phyloP scores from a whole-genome alignment of 768 basidiomycete species.

The Macrolepiota fuliginosa region DNA sequence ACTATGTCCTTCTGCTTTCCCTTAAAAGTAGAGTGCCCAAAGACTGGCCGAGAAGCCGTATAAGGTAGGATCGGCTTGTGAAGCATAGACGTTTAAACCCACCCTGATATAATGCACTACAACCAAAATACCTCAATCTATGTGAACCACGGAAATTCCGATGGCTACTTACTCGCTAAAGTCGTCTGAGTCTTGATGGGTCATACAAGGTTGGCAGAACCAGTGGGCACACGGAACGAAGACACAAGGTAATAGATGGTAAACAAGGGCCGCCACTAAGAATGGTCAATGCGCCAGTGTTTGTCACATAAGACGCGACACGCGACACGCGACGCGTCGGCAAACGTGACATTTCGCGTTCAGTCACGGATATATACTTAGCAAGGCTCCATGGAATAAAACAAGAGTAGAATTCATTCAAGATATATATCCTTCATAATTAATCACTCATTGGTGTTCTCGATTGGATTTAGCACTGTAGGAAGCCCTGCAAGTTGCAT shows the following conservation, averaged over 20 bases:
- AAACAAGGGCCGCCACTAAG: too few species aligned
- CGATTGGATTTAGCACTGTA: conserved; percentile 34
- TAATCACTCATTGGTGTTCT: neutral
- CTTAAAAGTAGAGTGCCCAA: conserved; percentile 66
- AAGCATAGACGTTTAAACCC: neutral
- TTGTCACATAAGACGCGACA: too few species aligned
- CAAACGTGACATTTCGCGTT: neutral
- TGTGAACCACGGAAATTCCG: neutral
- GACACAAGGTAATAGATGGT: neutral
- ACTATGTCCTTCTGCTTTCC: conserved; percentile 80
- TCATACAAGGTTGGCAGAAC: neutral
- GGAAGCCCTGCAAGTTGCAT: conserved; percentile 67
- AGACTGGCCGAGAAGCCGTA: conserved; percentile 42
- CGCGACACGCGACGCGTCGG: too few species aligned
- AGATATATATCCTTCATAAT: neutral
- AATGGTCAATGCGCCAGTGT: neutral
- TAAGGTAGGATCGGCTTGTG: neutral
- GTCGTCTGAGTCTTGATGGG: neutral
- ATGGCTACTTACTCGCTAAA: neutral
- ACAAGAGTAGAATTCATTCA: too few species aligned
- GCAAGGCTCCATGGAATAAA: too few species aligned
- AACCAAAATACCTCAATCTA: neutral
- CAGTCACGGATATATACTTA: neutral
- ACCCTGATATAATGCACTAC: neutral
- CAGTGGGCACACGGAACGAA: neutral